Base-by-base conservation (phyloP, 495 filamentous ascomycete species). In the Podospora bellae-mahoneyi region DNA sequence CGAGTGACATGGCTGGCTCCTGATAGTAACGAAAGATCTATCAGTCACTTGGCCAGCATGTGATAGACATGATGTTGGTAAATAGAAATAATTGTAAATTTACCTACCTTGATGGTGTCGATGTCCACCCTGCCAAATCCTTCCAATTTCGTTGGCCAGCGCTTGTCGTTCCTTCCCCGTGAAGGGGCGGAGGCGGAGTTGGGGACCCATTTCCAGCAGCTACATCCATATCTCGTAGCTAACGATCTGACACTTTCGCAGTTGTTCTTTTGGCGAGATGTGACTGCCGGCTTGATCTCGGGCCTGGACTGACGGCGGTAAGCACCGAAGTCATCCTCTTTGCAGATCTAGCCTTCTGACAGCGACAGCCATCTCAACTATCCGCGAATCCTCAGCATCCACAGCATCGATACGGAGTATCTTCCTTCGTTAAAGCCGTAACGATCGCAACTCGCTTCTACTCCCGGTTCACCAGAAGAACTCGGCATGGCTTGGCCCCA, bases 61-160 rank as follows among this genome's bases (percentile, higher is more conserved):
- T 58, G 55, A 58, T 20, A 26, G 23, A 20, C n/a, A 26, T 58
- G 55, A n/a, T 19, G 18, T 0, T 19, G 54, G 4, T 3, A 20
- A 20, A 56, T 56, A 20, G 0, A 20, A 56, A 19, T 23, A 23
- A 23, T 23, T 23, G 23, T 1, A 23, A 23, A 23, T 23, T 32
- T 32, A 32, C 30, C 30, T 15, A 20, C n/a, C 6, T 19, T 7
- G 55, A 58, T 58, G 55, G 55, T 58, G 55, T 13, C n/a, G n/a
- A 26, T 20, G 6, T 20, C n/a, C n/a, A 9, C 55, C 7, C 3
- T 4, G 9, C 13, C n/a, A 10, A 58, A 58, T 58, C 55, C 55
- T 58, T 58, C 55, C 55, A 58, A 58, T 58, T 19, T 58, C 18
- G 55, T 58, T 58, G 55, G 55, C n/a, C 4, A 58, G 6, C 55